Base-by-base conservation (phyloP, 2,329 filamentous ascomycete genomes). In the Diaporthe citrichinensis region DNA sequence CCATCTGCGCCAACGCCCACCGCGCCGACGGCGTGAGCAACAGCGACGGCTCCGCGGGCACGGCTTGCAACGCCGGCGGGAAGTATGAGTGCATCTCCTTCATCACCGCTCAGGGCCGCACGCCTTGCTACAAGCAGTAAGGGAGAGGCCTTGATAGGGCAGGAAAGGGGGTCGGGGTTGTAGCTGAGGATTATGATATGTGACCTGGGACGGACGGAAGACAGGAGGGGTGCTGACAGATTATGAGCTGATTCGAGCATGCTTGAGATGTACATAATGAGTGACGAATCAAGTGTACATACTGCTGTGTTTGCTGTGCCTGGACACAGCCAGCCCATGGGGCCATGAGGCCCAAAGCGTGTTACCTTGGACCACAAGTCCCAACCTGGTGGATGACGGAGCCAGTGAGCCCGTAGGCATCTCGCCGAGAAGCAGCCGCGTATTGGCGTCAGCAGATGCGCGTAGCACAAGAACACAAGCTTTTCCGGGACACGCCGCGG, bases 91-190 rank as follows among this genome's bases (percentile, higher is more conserved):
- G 62, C 36, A 68, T 68, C 44, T 68, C 62, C 1, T 39, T 39
- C 62, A 51, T 68, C 46, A 68, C 62, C 5, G 62, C 62, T 0
- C 62, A 53, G 44, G 62, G 62, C 46, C 62, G 62, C 31, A 68
- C 62, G 23, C 62, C 62, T 39, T 68, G 62, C 31, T 68, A 68
- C 31, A 68, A 68, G 62, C 28, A 68, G 62, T 68, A 53, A 53
- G 14, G 12, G 51, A 17, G 25, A 15, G 23, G 3, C 6, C 12
- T 65, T 2, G 17, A 5, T 12, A 25, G 20, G n/a, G 23, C 2
- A 46, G 59, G 39, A 59, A 15, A 14, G 57, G 4, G 34, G 28
- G 20, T 2, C 31, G 31, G 3, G 0, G 23, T 25, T 23, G 44
- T 28, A 28, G 10, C 28, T 6, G 62, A 36, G 7, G 12, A 36